Conservation (phyloP, 2,329 filamentous ascomycete species). For the Cercospora sojina region DNA sequence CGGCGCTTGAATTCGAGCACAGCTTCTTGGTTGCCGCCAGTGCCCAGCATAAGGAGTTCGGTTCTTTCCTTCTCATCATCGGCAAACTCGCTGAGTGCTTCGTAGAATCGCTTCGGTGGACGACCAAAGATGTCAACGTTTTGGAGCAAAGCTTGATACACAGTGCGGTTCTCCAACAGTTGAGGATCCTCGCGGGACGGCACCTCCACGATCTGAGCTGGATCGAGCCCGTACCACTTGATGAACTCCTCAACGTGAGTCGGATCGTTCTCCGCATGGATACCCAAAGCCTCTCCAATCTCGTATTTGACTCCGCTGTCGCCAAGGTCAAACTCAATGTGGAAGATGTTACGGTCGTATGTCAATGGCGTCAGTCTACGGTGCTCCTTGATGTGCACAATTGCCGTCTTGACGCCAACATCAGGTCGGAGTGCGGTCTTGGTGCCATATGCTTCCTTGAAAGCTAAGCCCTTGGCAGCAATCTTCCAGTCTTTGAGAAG, state of each 20-base stretch:
- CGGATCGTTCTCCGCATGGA: slow-evolving; percentile 91
- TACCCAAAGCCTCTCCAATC: slow-evolving; percentile 94
- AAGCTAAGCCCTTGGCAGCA: slow-evolving; percentile 81
- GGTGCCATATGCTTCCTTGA: slow-evolving; percentile 91
- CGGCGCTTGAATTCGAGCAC: slow-evolving; percentile 89
- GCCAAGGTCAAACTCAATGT: slow-evolving; percentile 97
- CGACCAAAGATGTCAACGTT: slow-evolving; percentile 97
- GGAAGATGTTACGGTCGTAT: slow-evolving; percentile 99
- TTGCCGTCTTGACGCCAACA: slow-evolving; percentile 77
- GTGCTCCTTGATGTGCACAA: slow-evolving; percentile 91
- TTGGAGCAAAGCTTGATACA: slow-evolving; percentile 86
- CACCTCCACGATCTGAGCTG: slow-evolving; percentile 84
- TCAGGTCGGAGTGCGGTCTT: slow-evolving; percentile 76
- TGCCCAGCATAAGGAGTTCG: slow-evolving; percentile 72
- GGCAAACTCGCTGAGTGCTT: slow-evolving; percentile 82
- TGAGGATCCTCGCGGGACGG: slow-evolving; percentile 75
- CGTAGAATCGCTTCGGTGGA: slow-evolving; percentile 97
- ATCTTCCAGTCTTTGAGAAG: slow-evolving; percentile 75
- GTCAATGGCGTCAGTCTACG: slow-evolving; percentile 81
- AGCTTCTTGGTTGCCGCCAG: slow-evolving; percentile 63
- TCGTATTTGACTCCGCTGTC: slow-evolving; percentile 90
- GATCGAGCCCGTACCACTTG: slow-evolving; percentile 79
- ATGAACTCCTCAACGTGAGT: slow-evolving; percentile 81
- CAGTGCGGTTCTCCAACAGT: slow-evolving; percentile 80
- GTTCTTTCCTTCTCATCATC: slow-evolving; percentile 78